Base-by-base conservation (phyloP, 805 yeast genomes). In the Scheffersomyces stipitis region DNA sequence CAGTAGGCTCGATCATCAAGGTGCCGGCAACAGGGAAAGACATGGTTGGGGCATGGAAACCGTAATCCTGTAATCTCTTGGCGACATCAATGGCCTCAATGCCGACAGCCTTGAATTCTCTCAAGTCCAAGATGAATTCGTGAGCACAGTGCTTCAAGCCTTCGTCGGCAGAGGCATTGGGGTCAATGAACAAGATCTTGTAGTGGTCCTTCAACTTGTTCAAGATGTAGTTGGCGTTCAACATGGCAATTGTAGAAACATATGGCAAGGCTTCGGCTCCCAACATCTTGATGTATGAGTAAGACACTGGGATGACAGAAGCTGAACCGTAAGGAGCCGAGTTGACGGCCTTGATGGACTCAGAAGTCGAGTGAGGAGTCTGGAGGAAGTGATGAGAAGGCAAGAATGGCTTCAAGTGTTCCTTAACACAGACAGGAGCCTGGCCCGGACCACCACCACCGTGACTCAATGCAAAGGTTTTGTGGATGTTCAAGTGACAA, bases 361-460 rank as follows among this genome's bases (percentile, higher is more conserved):
- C 73, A 44, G 45, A 60, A 13, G 72, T 64, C 18, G 69, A 57
- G 43, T 60, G 70, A 2, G 83, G 79, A 52, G 81, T 75, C 17
- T 63, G 51, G 12, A 78, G 71, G 28, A 85, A 69, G 15, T 77
- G 75, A 64, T 93, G 97, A 10, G 72, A 69, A 31, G 99, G 99
- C 52, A 93, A 74, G 65, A 78, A 89, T 36, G 87, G 86, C 30
- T 74, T 76, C 52, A 93, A 71, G 62, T 88, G 96, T 33, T 74
- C 67, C 49, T 81, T 83, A 39, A 91, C 98, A 74, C 98, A 88
- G 46, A 93, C 93, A 34, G 98, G 98, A 14, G 97, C 99, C 54
- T 89, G 95, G 58, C 98, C 99, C 28, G 99, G 99, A 29, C 99
- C 99, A 60, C 99, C 99, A 58, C 99, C 99, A 56, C 99, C 99